phyloP scores from a whole-genome alignment of 129 eudicot genomes.

The Artemisia argyi region DNA sequence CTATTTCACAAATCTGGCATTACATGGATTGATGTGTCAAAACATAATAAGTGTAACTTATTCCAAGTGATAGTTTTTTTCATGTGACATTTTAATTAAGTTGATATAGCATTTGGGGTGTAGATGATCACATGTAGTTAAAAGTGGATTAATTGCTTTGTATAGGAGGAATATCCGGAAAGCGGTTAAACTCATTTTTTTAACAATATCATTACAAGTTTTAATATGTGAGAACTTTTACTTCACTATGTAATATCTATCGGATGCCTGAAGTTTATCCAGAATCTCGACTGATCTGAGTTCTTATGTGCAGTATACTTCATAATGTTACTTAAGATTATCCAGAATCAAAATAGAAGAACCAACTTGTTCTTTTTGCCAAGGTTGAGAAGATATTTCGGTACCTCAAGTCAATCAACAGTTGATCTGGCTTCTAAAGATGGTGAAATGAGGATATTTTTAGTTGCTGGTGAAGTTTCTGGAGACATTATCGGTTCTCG shows the following conservation, averaged over 20 bases:
- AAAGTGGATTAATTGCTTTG: too few species aligned
- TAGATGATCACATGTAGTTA: too few species aligned
- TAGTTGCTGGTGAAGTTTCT: constrained; percentile 96
- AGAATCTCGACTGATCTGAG: constrained; percentile 6
- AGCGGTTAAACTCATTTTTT: not conserved
- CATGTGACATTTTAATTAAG: too few species aligned
- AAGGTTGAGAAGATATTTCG: constrained; percentile 37
- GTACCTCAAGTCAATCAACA: constrained; percentile 47
- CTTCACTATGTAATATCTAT: not conserved
- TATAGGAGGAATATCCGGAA: too few species aligned
- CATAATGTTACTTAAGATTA: constrained; percentile 37
- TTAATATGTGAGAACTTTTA: not conserved
- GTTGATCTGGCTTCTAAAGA: constrained; percentile 70
- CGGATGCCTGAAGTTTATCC: not conserved
- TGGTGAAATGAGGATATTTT: constrained; percentile 87
- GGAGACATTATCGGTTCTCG: constrained; percentile 83
- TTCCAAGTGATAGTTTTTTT: too few species aligned
- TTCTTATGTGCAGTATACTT: constrained; percentile 33
- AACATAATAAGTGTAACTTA: too few species aligned
- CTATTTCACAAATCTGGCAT: too few species aligned
- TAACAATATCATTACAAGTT: not conserved
- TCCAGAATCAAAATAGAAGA: constrained; percentile 25
- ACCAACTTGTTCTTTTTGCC: constrained; percentile 10
- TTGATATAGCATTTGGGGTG: too few species aligned
- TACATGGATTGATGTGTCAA: too few species aligned